phyloP scores from a whole-genome alignment of 176 grass and related monocot species.

The Oryza rufipogon region DNA sequence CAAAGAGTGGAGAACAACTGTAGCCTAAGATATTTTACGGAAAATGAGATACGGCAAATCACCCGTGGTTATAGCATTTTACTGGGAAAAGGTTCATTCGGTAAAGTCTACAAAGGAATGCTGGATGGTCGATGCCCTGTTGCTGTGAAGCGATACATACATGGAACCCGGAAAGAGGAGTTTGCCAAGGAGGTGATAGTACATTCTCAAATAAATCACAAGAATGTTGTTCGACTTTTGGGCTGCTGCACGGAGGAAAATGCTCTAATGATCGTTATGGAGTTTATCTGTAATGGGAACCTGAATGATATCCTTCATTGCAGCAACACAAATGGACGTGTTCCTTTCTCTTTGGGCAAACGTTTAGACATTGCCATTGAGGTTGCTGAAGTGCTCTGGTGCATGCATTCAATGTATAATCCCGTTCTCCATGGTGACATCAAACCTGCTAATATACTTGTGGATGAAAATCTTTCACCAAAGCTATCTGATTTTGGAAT shows the following conservation, averaged over 20 bases:
- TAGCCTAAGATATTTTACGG: background rate
- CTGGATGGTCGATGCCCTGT: background rate
- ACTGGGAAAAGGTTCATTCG: background rate
- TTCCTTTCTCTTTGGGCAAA: background rate
- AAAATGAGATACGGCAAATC: background rate
- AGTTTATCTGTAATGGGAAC: background rate
- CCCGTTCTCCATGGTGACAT: slow-evolving; percentile 21
- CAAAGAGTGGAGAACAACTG: background rate
- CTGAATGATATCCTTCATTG: background rate
- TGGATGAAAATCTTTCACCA: background rate
- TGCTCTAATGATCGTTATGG: slow-evolving; percentile 12
- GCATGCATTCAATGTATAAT: slow-evolving; percentile 23
- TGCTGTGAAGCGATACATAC: background rate
- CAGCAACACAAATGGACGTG: background rate
- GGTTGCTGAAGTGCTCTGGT: background rate
- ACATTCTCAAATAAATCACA: slow-evolving; percentile 22
- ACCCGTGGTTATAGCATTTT: background rate
- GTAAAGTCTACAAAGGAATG: background rate
- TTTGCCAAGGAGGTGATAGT: slow-evolving; percentile 13
- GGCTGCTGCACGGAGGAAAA: slow-evolving; percentile 12
- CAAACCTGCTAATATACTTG: background rate
- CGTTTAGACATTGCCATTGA: background rate
- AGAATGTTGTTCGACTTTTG: background rate
- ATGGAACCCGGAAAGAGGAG: slow-evolving; percentile 8
- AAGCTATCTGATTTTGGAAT: slow-evolving; percentile 18